Percentiles rank a stretch among this genome's conserved stretches.
Conservation (phyloP, 2,329 filamentous ascomycete species). For the Talaromyces sp. region DNA sequence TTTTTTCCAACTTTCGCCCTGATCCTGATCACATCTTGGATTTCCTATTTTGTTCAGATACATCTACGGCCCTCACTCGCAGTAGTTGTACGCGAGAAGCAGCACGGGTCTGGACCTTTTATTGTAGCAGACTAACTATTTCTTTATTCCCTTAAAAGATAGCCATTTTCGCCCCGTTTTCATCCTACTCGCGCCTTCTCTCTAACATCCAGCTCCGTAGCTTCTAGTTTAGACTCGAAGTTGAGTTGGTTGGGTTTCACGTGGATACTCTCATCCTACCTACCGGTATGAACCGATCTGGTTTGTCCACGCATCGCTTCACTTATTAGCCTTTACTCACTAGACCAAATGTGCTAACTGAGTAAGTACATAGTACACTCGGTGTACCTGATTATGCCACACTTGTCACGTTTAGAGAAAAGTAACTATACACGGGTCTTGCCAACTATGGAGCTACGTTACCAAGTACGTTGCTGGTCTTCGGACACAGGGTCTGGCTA, state of each 20-base stretch:
- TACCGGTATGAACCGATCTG: not conserved
- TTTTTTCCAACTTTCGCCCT: not conserved
- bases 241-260: not conserved
- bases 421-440: constrained; percentile 2
- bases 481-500: not conserved
- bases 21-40: not conserved
- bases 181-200: not conserved
- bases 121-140: not conserved
- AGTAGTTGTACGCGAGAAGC: not conserved
- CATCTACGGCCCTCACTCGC: not conserved
- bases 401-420: not conserved
- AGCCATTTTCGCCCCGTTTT: not conserved
- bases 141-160: not conserved
- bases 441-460: constrained; percentile 7
- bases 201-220: not conserved
- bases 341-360: not conserved
- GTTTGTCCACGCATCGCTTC: constrained; percentile 9
- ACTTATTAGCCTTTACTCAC: not conserved
- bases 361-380: not conserved
- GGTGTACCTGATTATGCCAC: not conserved
- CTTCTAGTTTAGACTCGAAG: not conserved
- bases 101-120: not conserved
- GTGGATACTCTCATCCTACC: not conserved
- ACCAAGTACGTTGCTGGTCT: not conserved
- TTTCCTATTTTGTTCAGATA: constrained; percentile 13